A percentile compares a stretch with the other conserved stretches of the same genome.
phyloP scores from a whole-genome alignment of 495 filamentous ascomycete genomes.

The Mytilinidion resinicola region DNA sequence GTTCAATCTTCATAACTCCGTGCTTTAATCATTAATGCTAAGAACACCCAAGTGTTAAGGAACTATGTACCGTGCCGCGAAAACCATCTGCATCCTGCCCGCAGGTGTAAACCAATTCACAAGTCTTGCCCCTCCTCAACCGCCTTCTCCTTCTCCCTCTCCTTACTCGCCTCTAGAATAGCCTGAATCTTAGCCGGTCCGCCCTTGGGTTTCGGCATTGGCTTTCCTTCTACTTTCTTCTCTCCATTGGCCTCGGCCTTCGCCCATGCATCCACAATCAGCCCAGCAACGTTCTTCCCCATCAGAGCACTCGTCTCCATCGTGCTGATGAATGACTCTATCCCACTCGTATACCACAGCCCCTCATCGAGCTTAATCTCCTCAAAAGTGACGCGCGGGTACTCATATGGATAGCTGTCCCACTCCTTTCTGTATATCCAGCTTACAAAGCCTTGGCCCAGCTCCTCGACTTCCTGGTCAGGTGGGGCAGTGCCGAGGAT shows the following conservation, averaged over 20 bases:
- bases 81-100: no score
- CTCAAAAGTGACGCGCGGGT: constrained; percentile 82
- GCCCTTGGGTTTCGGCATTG: neutral
- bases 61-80: no score
- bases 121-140: no score
- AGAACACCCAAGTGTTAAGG: no score
- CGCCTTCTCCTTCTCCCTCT: no score
- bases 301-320: constrained; percentile 97
- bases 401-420: constrained; percentile 76
- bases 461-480: constrained; percentile 5
- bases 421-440: constrained; percentile 76
- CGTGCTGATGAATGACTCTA: constrained; percentile 91
- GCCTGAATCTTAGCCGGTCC: neutral
- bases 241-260: neutral
- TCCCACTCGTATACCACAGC: constrained; percentile 87
- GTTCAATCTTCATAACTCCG: no score
- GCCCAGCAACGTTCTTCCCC: constrained; percentile 85
- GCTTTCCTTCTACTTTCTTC: neutral
- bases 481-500: constrained; percentile 38
- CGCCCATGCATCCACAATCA: constrained; percentile 62
- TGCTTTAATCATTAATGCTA: no score
- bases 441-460: constrained; percentile 49
- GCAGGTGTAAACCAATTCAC: no score
- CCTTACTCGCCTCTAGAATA: no score
- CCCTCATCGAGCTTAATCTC: constrained; percentile 60